Conservation (phyloP, 2,329 filamentous ascomycete genomes). For the Alternaria sp. region DNA sequence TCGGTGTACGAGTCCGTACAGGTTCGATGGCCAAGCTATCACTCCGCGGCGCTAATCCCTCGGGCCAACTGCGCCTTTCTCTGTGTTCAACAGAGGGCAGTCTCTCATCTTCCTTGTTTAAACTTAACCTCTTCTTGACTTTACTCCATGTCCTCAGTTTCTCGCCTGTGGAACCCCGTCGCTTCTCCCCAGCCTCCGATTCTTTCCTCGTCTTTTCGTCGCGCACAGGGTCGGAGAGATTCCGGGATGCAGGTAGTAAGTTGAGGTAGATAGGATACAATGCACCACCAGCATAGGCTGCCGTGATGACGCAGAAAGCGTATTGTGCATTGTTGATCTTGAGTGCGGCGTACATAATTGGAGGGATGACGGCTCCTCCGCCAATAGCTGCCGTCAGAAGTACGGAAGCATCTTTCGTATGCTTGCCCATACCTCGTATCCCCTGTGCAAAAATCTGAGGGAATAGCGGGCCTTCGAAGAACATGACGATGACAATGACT, state of each 20-base stretch:
- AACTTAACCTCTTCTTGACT: conserved; percentile 33
- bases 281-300: conserved; percentile 60
- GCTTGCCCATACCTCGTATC: conserved; percentile 65
- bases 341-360: conserved; percentile 61
- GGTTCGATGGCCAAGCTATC: conserved; percentile 27
- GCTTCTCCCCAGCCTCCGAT: conserved; percentile 33
- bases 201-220: conserved; percentile 43
- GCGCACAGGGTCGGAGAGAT: conserved; percentile 61
- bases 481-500: conserved; percentile 62
- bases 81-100: conserved; percentile 44
- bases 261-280: conserved; percentile 66
- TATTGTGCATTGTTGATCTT: conserved; percentile 54
- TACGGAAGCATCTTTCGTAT: conserved; percentile 66
- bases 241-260: conserved; percentile 56
- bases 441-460: conserved; percentile 66
- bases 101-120: conserved; percentile 28
- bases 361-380: conserved; percentile 65
- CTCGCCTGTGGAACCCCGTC: conserved; percentile 28
- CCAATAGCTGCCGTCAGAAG: conserved; percentile 64
- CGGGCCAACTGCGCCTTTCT: conserved; percentile 44
- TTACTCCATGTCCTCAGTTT: conserved; percentile 35
- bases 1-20: conserved; percentile 18
- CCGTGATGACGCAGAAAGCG: conserved; percentile 63
- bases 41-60: conserved; percentile 30
- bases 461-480: conserved; percentile 70